Percentiles rank a stretch among this genome's conserved stretches.
phyloP scores from a whole-genome alignment of 257 asterid species.

The Solanum sitiens region DNA sequence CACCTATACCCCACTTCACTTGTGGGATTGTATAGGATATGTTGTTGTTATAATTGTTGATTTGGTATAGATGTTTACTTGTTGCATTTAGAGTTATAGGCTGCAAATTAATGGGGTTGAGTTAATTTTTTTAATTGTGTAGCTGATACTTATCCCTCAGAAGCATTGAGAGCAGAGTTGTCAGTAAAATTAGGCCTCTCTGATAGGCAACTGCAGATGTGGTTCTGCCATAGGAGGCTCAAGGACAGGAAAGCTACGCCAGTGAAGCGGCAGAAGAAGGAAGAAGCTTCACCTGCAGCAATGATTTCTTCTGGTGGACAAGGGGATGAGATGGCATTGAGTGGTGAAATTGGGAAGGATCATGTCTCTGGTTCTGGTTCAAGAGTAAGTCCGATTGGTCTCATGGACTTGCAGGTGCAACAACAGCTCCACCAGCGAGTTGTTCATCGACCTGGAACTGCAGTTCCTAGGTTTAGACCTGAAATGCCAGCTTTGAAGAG shows the following conservation, averaged over 20 bases:
- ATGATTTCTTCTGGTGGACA: slow-evolving; percentile 28
- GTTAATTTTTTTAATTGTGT: slow-evolving; percentile 7
- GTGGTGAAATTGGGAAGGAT: slow-evolving; percentile 31
- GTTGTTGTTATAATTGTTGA: background rate
- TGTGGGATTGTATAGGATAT: background rate
- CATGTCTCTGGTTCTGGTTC: slow-evolving; percentile 24
- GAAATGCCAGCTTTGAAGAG: slow-evolving; percentile 53
- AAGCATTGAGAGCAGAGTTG: slow-evolving; percentile 64
- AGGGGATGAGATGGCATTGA: slow-evolving; percentile 14
- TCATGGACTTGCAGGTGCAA: slow-evolving; percentile 8
- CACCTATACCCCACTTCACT: background rate
- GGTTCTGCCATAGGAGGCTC: slow-evolving; percentile 93
- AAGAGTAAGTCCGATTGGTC: slow-evolving; percentile 24
- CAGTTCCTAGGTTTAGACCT: slow-evolving; percentile 55
- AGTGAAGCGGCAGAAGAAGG: slow-evolving; percentile 43
- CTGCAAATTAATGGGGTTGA: background rate
- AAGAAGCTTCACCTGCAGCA: slow-evolving; percentile 23
- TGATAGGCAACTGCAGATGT: slow-evolving; percentile 91
- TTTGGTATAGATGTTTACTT: background rate
- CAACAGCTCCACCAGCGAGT: slow-evolving; percentile 21
- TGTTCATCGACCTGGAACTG: slow-evolving; percentile 63
- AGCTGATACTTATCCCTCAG: slow-evolving; percentile 80
- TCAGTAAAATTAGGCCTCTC: slow-evolving; percentile 68
- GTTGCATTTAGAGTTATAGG: background rate
- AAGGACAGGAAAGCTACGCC: slow-evolving; percentile 57